Conservation (phyloP, 2,329 filamentous ascomycete genomes). For the Westerdykella ornata region DNA sequence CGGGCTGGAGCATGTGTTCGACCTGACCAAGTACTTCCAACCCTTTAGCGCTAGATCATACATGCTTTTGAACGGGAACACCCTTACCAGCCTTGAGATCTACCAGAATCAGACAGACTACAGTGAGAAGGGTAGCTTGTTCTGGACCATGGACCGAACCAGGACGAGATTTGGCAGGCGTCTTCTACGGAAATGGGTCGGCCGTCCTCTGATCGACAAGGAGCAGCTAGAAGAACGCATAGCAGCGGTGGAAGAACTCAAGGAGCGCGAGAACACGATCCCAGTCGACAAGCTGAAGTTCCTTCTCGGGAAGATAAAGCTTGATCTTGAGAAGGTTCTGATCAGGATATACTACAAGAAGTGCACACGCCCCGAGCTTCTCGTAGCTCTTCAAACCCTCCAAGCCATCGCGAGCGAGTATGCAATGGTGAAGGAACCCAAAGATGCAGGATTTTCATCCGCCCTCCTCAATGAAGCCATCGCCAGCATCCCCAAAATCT, state of each 20-base stretch:
- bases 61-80: conserved; percentile 95
- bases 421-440: conserved; percentile 55
- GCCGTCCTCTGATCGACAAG: conserved; percentile 76
- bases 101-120: conserved; percentile 93
- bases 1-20: conserved; percentile 88
- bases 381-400: conserved; percentile 76
- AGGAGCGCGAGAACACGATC: conserved; percentile 58
- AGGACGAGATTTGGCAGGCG: conserved; percentile 83
- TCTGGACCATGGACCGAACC: conserved; percentile 93
- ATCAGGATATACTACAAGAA: conserved; percentile 97
- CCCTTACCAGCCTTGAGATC: conserved; percentile 85
- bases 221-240: conserved; percentile 69
- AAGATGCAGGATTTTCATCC: conserved; percentile 67
- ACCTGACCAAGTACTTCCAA: conserved; percentile 94
- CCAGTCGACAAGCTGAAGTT: conserved; percentile 67
- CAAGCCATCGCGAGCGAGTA: conserved; percentile 77
- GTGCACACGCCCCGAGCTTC: conserved; percentile 80
- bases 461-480: conserved; percentile 64
- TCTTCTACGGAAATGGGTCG: conserved; percentile 89
- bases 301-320: conserved; percentile 63
- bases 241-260: conserved; percentile 78
- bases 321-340: conserved; percentile 84
- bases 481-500: conserved; percentile 67
- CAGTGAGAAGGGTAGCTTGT: conserved; percentile 75
- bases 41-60: conserved; percentile 90